Evolutionary conservation across 495 filamentous ascomycete genomes (phyloP).

Genomic region (Talaromyces nanjingensis): DNA sequence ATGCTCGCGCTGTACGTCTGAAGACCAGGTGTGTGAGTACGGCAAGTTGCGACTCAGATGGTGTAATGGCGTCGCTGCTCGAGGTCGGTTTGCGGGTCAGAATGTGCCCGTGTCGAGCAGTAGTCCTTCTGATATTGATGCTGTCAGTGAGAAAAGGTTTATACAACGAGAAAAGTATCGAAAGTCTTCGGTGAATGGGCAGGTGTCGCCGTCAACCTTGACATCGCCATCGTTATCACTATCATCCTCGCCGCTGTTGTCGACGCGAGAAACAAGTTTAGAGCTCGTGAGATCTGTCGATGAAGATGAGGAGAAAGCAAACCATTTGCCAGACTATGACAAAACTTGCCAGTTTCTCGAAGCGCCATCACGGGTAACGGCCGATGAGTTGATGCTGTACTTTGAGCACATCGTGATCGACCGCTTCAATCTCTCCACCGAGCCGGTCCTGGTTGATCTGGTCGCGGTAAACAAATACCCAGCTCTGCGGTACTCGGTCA

Average conservation of each 20-base stretch:
- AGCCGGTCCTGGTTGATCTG: constrained; percentile 17
- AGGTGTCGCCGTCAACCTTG: constrained; percentile 12
- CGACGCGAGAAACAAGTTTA: neutral
- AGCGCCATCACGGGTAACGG: neutral
- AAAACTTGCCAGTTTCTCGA: neutral
- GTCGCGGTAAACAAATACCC: constrained; percentile 17
- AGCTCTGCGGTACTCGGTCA: constrained; percentile 16
- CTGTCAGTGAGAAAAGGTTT: constrained; percentile 7
- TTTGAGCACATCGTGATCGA: constrained; percentile 23
- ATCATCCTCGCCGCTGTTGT: neutral
- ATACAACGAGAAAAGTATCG: neutral
- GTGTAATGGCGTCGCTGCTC: constrained; percentile 21
- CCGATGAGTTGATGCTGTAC: constrained; percentile 21
- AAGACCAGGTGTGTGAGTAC: constrained; percentile 26
- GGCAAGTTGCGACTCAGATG: constrained; percentile 29
- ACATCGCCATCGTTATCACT: neutral
- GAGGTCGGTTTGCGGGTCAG: constrained; percentile 23
- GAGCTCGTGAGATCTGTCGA: neutral
- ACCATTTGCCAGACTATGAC: neutral
- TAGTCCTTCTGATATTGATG: constrained; percentile 8
- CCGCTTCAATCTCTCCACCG: constrained; percentile 21
- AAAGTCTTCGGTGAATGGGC: constrained; percentile 6
- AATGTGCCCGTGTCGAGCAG: constrained; percentile 20
- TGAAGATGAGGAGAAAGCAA: neutral
- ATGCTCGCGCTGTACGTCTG: constrained; percentile 25